Base-by-base conservation (phyloP, 2,329 filamentous ascomycete species). In the Teratosphaeria pseudoeucalypti region DNA sequence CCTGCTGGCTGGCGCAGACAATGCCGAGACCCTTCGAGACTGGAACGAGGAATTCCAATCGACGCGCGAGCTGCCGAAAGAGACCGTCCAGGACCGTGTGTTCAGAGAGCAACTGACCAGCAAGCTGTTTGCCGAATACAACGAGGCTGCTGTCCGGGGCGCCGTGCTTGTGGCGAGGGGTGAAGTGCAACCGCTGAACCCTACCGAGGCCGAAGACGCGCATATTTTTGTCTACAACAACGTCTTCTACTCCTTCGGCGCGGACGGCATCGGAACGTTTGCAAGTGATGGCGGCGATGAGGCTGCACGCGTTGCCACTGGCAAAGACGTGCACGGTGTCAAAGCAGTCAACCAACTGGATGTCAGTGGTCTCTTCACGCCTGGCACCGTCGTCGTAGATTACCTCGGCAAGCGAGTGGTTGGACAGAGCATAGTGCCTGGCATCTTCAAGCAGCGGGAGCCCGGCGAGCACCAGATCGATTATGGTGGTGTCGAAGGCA, bases 191-290 rank as follows among this genome's bases (percentile, higher is more conserved):
- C 90, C 94, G 6, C 78, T 99, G 58, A 99, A 99, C 77, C 95
- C 94, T 6, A 97, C 92, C 0, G 94, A 99, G 76, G 86, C 82
- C 64, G 85, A 82, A 66, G 92, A 99, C 73, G 94, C 94, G 3
- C 94, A 99, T 74, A 99, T 99, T 65, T 99, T 96, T 70, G 92
- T 99, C 27, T 96, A 97, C 80, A 97, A 97, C 81, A 99, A 99
- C 76, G 91, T 99, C 66, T 99, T 99, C 79, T 99, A 96, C 79
- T 97, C 94, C 0, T 97, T 96, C 68, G 94, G 94, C 63, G 92
- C 94, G 53, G 94, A 99, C 73, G 95, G 94, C 57, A 94, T 97
- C 54, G 92, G 94, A 52, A 99, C 94, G 16, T 99, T 99, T 74
- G 92, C 91, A 11, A 92, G 88, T 2, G 94, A 99, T 76, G 94